Base-by-base conservation (phyloP, 1,139 yeast genomes). In the Geotrichum aggregatum region DNA sequence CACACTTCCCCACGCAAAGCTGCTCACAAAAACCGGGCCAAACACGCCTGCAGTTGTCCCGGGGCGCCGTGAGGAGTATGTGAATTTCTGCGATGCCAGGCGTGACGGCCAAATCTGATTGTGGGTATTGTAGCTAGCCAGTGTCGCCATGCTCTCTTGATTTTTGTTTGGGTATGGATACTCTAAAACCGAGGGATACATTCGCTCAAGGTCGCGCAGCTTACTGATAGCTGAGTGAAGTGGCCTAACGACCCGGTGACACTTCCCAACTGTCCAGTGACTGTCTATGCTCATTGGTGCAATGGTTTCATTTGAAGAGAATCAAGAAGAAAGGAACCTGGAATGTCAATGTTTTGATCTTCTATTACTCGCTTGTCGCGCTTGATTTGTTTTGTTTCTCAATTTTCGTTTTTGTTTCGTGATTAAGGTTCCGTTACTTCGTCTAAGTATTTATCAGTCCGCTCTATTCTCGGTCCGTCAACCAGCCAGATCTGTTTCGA, bases 221-320 rank as follows among this genome's bases (percentile, higher is more conserved):
- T 26, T 34, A 16, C 42, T 38, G 6, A 50, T 34, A 7, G 49
- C 38, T 10, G 52, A 21, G 18, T 50, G 52, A 28, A 50, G 42
- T 13, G 52, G 52, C 31, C 49, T 45, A 4, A 50, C 30, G 10
- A 45, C 49, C 35, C 52, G 35, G 41, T 50, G 47, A 36, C 52
- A 50, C 28, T 50, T 50, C n/a, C 49, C 36, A 26, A 44, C 42
- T 14, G 52, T 33, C 52, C 52, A 50, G 6, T 22, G 26, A 19
- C n/a, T 31, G 13, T 33, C 28, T 38, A 40, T 11, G 18, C 16
- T 36, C 40, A 30, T 41, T 41, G 18, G 7, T 28, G 33, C 5
- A 13, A 19, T 13, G n/a, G 21, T 21, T 13, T 22, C 42, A 39
- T 39, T 21, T 21, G 28, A 4, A 39, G 21, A 21, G n/a, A 36